phyloP scores from a whole-genome alignment of 805 yeast species.

The Saccharomycopsis sp. region DNA sequence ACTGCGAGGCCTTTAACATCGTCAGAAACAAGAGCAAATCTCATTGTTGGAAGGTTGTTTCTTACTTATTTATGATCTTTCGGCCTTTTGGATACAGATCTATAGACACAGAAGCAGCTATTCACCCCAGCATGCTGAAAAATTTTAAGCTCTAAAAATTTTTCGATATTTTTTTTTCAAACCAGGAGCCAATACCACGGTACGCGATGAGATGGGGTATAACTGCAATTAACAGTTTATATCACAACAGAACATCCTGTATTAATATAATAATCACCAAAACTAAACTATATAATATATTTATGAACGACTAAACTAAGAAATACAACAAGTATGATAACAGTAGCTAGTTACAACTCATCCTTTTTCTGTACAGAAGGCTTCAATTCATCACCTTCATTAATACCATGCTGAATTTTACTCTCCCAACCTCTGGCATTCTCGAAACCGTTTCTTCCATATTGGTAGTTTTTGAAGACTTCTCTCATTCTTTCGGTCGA shows the following conservation, averaged over 20 bases:
- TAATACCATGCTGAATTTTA: constrained; percentile 15
- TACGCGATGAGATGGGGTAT: not conserved
- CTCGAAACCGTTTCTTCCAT: constrained; percentile 63
- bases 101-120: too few relatives aligned
- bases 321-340: not conserved
- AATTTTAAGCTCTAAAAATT: not conserved
- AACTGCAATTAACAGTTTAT: not conserved
- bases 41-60: not conserved
- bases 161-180: not conserved
- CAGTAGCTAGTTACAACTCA: not conserved
- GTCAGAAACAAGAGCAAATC: not conserved
- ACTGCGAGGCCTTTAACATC: not conserved
- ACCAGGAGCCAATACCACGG: not conserved
- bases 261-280: too few relatives aligned
- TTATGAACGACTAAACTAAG: not conserved
- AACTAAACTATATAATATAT: not conserved
- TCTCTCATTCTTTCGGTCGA: constrained; percentile 55
- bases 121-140: too few relatives aligned
- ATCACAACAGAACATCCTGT: not conserved
- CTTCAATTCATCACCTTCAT: constrained; percentile 18
- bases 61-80: too few relatives aligned
- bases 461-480: constrained; percentile 68
- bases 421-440: constrained; percentile 35
- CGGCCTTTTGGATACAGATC: too few relatives aligned
- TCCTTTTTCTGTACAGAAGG: not conserved